phyloP scores from a whole-genome alignment of 1,284 basidiomycete species.

The Cystobasidium pallidum region DNA sequence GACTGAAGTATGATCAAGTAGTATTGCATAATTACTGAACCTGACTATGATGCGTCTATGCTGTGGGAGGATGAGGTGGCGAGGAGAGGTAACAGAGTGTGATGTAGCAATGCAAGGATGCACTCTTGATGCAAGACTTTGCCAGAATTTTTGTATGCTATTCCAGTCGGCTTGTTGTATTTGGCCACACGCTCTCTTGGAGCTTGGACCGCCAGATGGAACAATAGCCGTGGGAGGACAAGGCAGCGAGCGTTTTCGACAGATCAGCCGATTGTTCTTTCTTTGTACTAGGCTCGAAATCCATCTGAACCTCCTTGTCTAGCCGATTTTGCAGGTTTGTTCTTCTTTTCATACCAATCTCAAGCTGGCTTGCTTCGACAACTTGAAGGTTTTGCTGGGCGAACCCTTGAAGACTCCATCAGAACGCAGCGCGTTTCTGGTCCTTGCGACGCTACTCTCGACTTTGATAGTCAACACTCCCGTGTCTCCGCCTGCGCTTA shows the following conservation, averaged over 20 bases:
- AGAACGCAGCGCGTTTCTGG: neutral
- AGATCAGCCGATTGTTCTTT: neutral
- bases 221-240: neutral
- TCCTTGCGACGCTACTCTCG: neutral
- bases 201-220: neutral
- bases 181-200: neutral
- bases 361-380: slow-evolving; percentile 19
- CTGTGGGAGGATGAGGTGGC: too few relatives aligned
- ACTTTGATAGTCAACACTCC: neutral
- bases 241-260: neutral
- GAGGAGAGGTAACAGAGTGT: too few relatives aligned
- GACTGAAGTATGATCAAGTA: too few relatives aligned
- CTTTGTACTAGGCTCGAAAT: neutral
- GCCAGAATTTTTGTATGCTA: neutral
- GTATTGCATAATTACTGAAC: too few relatives aligned
- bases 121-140: too few relatives aligned
- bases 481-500: neutral
- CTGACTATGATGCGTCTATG: too few relatives aligned
- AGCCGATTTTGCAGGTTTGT: too few relatives aligned
- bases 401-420: neutral
- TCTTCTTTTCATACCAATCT: neutral
- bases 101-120: too few relatives aligned
- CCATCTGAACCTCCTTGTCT: too few relatives aligned
- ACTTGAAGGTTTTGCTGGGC: slow-evolving; percentile 10
- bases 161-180: neutral